Base-by-base conservation (phyloP, 2,329 filamentous ascomycete genomes). In the Cadophora malorum region DNA sequence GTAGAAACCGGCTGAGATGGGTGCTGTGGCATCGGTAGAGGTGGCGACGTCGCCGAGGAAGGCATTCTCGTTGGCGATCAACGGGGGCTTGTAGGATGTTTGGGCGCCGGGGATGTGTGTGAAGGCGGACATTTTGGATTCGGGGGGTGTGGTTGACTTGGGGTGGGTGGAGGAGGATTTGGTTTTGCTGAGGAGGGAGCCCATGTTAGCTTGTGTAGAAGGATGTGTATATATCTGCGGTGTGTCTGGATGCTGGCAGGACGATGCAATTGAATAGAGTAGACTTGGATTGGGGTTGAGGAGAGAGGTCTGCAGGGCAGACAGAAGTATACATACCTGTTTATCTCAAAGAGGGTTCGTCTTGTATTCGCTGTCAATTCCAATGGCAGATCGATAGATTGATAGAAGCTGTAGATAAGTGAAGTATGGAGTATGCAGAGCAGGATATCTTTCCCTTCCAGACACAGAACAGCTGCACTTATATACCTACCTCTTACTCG, bases 11-110 rank as follows among this genome's bases (percentile, higher is more conserved):
- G 81, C 81, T 0, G 83, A 84, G 71, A 90, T 85, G 60, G 87
- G 87, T 65, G 83, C 83, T 14, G 83, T 81, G 41, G 83, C 75
- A 74, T 87, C 82, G 47, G 69, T 72, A 63, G 83, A 87, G 45
- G 72, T 74, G 10, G 75, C 69, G 28, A 90, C 79, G 73, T 90
- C 87, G 45, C 86, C 86, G 16, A 90, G 81, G 76, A 81, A 90
- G 21, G 86, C 86, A 73, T 90, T 90, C 68, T 88, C 85, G 75
- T 89, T 88, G 59, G 86, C 87, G 72, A 90, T 88, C 64, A 89
- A 81, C 12, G 86, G 86, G 2, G 85, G 86, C 74, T 88, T 86
- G 79, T 85, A 88, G 50, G 79, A 80, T 8, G 80, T 83, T 76
- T 89, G 86, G 0, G 85, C 85, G 70, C 83, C 80, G 62, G 80